Percentiles rank a stretch among this genome's conserved stretches.
These are phyloP conservation scores for Didymella keratinophila DNA, from an alignment of 2,329 filamentous ascomycete species.

Conservation along the genomic window DNA sequence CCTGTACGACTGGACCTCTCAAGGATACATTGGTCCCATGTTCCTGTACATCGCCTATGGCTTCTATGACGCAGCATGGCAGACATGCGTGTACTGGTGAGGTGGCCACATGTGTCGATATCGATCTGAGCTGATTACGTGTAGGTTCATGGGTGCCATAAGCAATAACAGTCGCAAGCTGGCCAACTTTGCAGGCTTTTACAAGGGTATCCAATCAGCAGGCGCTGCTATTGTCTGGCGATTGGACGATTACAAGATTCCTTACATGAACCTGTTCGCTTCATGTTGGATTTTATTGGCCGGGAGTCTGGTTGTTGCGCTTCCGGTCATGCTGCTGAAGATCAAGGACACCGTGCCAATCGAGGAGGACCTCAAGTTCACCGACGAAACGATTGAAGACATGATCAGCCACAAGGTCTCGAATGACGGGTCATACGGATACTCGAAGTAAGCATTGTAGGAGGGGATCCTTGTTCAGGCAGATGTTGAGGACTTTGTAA, in stretches of 20 bases:
- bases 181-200: conserved; percentile 1
- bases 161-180: not conserved
- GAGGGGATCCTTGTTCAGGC: not conserved
- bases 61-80: conserved; percentile 1
- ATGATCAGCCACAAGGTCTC: not conserved
- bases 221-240: conserved; percentile 1
- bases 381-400: not conserved
- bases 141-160: conserved; percentile 1
- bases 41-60: conserved; percentile 1
- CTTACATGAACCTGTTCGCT: conserved; percentile 1
- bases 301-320: not conserved
- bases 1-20: conserved; percentile 1
- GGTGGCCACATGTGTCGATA: not conserved
- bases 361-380: not conserved
- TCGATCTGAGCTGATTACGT: not conserved
- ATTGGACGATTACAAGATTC: not conserved
- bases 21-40: not conserved
- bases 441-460: not conserved
- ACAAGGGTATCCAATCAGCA: conserved; percentile 1
- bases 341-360: not conserved
- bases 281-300: not conserved
- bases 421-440: not conserved
- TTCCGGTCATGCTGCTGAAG: not conserved
- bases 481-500: not conserved
- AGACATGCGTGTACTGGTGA: conserved; percentile 1